phyloP scores from a whole-genome alignment of 805 yeast genomes.

The Sugiyamaella boreocaroliniensis region DNA sequence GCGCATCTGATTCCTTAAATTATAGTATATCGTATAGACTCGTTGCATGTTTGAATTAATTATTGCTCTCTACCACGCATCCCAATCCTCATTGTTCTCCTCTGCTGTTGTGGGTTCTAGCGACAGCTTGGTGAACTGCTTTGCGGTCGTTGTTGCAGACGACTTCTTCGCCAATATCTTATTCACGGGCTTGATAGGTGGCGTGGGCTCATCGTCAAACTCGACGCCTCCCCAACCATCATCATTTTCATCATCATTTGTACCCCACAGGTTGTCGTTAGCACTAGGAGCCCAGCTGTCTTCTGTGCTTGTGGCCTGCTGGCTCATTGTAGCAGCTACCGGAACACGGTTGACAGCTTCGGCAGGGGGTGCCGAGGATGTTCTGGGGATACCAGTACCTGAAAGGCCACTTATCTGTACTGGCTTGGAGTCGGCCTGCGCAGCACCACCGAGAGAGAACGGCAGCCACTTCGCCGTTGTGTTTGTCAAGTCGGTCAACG shows the following conservation, averaged over 20 bases:
- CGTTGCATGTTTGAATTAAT: neutral
- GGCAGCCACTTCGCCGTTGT: neutral
- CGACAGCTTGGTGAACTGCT: slow-evolving; percentile 3
- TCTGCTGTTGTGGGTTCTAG: slow-evolving; percentile 12
- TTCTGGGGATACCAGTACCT: neutral
- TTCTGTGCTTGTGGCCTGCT: neutral
- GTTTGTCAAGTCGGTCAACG: neutral
- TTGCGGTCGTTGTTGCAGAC: neutral
- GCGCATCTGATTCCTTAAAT: slow-evolving; percentile 25
- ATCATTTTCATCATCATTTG: slow-evolving; percentile 25
- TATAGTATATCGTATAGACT: neutral
- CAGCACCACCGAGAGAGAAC: neutral
- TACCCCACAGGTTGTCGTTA: slow-evolving; percentile 1
- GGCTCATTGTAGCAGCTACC: neutral
- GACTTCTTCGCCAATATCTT: neutral
- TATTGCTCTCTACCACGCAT: neutral
- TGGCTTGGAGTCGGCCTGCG: neutral
- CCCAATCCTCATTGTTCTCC: neutral
- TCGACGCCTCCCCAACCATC: slow-evolving; percentile 28
- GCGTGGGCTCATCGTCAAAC: neutral
- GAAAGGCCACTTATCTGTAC: neutral
- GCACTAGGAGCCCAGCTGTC: neutral
- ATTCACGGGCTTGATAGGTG: neutral
- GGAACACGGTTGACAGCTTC: neutral
- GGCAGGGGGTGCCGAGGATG: neutral